These are phyloP conservation scores for Raffaelea deltoideospora DNA, from an alignment of 2,329 filamentous ascomycete species.

Conservation along the genomic window DNA sequence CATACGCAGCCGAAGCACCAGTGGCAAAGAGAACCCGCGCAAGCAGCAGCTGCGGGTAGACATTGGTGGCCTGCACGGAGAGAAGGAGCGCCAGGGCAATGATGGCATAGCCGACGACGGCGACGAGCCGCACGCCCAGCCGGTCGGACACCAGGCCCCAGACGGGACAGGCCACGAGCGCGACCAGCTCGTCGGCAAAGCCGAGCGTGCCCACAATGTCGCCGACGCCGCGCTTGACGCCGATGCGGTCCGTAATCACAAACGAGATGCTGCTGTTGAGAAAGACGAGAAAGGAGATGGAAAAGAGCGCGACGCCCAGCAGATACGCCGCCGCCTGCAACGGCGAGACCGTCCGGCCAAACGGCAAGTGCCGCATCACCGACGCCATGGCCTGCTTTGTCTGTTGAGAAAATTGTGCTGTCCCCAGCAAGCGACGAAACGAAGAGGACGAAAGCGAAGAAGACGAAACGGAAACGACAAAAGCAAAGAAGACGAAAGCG, in stretches of 20 bases:
- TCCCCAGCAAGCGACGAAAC: no score
- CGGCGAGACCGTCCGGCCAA: slow-evolving; percentile 42
- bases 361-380: slow-evolving; percentile 35
- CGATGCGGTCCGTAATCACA: slow-evolving; percentile 70
- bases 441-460: background rate
- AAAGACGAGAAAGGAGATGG: slow-evolving; percentile 80
- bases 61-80: slow-evolving; percentile 72
- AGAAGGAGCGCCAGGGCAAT: slow-evolving; percentile 63
- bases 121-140: slow-evolving; percentile 57
- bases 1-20: slow-evolving; percentile 75
- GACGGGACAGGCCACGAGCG: slow-evolving; percentile 61
- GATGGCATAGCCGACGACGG: slow-evolving; percentile 65
- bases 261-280: slow-evolving; percentile 75
- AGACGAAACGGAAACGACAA: background rate
- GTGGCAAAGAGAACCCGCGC: slow-evolving; percentile 78
- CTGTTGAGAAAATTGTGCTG: no score
- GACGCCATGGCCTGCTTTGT: slow-evolving; percentile 4
- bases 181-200: slow-evolving; percentile 72
- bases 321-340: slow-evolving; percentile 60
- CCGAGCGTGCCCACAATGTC: slow-evolving; percentile 73
- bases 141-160: slow-evolving; percentile 71
- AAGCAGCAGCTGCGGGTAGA: slow-evolving; percentile 79
- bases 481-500: background rate
- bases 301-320: slow-evolving; percentile 69
- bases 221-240: slow-evolving; percentile 56